Base-by-base conservation (phyloP, 495 filamentous ascomycete genomes). In the Penicillium fimorum region DNA sequence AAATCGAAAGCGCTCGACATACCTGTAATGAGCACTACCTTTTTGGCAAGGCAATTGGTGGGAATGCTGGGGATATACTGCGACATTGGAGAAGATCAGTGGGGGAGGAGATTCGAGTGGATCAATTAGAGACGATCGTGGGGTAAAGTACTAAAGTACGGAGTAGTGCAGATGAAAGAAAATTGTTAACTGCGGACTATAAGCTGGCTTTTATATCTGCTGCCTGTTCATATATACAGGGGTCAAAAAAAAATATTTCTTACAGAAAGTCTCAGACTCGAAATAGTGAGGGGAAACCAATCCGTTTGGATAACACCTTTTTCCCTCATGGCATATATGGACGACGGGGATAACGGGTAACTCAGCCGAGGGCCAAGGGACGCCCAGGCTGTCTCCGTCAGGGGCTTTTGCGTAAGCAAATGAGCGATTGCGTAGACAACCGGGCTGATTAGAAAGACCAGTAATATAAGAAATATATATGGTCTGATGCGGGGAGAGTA, bases 11-110 rank as follows among this genome's bases (percentile, higher is more conserved):
- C 8, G n/a, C 8, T 29, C 33, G 30, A 43, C 60, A n/a, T 62
- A 81, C 77, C 77, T 47, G 78, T 79, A 40, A 81, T 66, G 29
- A 81, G 59, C 20, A 79, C 69, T 3, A 77, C 69, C 61, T 80
- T 75, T 41, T 71, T 70, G 41, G 68, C 70, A 35, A 80, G 58
- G 38, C 62, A 65, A 24, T 59, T 55, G 27, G 65, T 52, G 41
- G 66, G 69, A 53, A 71, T 63, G 32, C 50, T 58, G 43, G 63
- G 66, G 42, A 63, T 42, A 47, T 59, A 68, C 46, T 66, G 66
- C 38, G 66, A 57, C 66, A 68, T 68, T 50, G 42, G 45, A 54
- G 37, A 42, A 40, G 54, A 46, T 40, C 29, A 27, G 38, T 49
- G 37, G 55, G 42, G 41, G 37, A 52, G 42, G 41, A 47, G 20